A percentile compares a stretch with the other conserved stretches of the same genome.
These are phyloP conservation scores for Spergularia azorica DNA, from an alignment of 179 eudicot genomes.

Conservation along the genomic window DNA sequence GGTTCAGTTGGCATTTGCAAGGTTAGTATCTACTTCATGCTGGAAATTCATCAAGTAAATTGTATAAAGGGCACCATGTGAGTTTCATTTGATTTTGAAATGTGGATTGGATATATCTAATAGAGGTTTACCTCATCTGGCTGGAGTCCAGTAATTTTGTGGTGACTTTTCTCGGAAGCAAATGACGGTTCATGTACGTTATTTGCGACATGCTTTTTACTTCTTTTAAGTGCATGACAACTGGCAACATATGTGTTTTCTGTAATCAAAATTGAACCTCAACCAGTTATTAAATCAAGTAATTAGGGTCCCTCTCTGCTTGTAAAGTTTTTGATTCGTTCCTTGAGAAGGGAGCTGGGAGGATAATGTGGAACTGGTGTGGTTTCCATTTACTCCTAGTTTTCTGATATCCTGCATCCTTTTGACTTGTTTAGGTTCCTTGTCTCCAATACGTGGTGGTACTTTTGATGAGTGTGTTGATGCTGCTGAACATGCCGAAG, in stretches of 20 bases:
- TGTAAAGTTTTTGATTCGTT: background rate
- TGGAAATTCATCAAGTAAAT: background rate
- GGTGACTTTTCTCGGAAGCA: background rate
- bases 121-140: too few species aligned
- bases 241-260: conserved; percentile 1
- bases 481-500: conserved; percentile 57
- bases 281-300: too few species aligned
- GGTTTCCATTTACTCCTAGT: background rate
- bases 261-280: background rate
- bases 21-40: background rate
- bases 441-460: conserved; percentile 60
- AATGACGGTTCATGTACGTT: background rate
- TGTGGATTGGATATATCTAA: background rate
- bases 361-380: background rate
- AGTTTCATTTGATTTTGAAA: background rate
- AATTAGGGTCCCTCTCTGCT: too few species aligned
- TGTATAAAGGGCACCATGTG: background rate
- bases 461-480: conserved; percentile 50
- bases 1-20: background rate
- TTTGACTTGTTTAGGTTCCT: conserved; percentile 48
- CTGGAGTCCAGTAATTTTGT: too few species aligned
- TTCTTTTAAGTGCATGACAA: background rate
- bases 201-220: background rate
- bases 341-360: background rate
- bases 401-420: background rate